A percentile compares a stretch with the other conserved stretches of the same genome.
phyloP scores from a whole-genome alignment of 1,284 basidiomycete genomes.

The Rhodotorula sp. region DNA sequence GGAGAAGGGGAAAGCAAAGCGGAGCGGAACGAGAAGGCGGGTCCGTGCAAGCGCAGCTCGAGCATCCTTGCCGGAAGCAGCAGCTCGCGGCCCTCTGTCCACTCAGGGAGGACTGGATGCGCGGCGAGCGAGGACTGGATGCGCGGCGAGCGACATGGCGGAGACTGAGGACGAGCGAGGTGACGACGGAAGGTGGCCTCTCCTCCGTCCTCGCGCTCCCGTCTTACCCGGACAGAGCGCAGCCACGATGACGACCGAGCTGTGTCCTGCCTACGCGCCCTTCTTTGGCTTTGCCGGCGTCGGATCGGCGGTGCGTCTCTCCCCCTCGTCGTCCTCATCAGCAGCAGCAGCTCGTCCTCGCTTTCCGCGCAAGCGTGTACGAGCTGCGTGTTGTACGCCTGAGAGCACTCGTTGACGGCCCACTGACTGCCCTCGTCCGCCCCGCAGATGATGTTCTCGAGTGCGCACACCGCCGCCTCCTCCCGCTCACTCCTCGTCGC shows the following conservation, averaged over 20 bases:
- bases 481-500: neutral
- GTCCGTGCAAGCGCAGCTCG: too few relatives aligned
- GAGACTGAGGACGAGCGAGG: neutral
- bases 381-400: neutral
- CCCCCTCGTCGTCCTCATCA: neutral
- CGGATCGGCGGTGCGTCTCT: conserved; percentile 35
- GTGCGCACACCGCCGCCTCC: conserved; percentile 51
- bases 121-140: too few relatives aligned
- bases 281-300: conserved; percentile 48
- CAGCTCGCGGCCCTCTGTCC: too few relatives aligned
- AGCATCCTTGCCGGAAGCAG: too few relatives aligned
- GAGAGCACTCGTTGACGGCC: too few relatives aligned
- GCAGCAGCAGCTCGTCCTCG: neutral
- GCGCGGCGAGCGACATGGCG: too few relatives aligned
- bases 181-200: neutral
- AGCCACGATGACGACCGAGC: conserved; percentile 26
- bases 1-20: too few relatives aligned
- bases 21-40: too few relatives aligned
- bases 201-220: neutral
- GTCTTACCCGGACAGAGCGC: neutral
- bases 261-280: conserved; percentile 44
- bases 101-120: too few relatives aligned
- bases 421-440: conserved; percentile 35
- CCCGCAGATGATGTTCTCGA: conserved; percentile 79
- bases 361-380: neutral